Evolutionary conservation across 768 basidiomycete species (phyloP).

Genomic region (Botryobasidium botryosum): DNA sequence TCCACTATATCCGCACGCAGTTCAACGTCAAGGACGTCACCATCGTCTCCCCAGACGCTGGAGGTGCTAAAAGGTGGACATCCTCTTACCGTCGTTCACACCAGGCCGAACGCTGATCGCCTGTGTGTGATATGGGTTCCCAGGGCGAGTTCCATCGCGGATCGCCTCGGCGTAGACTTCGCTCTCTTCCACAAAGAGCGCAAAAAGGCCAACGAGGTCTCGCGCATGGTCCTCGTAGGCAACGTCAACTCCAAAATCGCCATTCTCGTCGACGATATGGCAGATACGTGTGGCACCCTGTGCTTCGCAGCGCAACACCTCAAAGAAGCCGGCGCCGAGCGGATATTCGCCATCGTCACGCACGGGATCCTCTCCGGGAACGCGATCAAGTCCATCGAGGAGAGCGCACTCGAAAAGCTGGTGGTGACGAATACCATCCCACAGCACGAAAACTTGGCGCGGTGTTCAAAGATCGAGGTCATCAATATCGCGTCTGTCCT

Average conservation of each 20-base stretch:
- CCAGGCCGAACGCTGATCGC: no score
- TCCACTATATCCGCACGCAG: constrained; percentile 85
- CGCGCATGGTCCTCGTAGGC: constrained; percentile 90
- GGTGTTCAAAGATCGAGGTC: constrained; percentile 71
- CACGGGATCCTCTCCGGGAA: constrained; percentile 91
- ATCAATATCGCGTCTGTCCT: constrained; percentile 90
- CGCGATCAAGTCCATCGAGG: constrained; percentile 56
- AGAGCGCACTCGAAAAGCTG: constrained; percentile 72
- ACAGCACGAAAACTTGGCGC: constrained; percentile 55
- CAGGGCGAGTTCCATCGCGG: constrained; percentile 94
- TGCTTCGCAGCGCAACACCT: constrained; percentile 82
- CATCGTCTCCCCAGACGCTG: constrained; percentile 95
- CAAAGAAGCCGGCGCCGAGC: constrained; percentile 69
- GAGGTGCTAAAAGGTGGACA: constrained; percentile 83
- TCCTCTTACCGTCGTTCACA: not conserved
- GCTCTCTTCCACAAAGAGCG: constrained; percentile 99
- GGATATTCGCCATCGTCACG: constrained; percentile 84
- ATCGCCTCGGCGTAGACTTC: constrained; percentile 90
- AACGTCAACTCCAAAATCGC: constrained; percentile 84
- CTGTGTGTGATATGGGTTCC: no score
- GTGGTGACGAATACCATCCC: constrained; percentile 98
- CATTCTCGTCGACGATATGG: constrained; percentile 97
- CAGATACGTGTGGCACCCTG: constrained; percentile 89
- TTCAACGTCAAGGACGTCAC: constrained; percentile 75
- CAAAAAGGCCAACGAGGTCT: constrained; percentile 89